A percentile compares a stretch with the other conserved stretches of the same genome.
Conservation (phyloP, 305 asterid genomes). For the Fraxinus ornus region DNA sequence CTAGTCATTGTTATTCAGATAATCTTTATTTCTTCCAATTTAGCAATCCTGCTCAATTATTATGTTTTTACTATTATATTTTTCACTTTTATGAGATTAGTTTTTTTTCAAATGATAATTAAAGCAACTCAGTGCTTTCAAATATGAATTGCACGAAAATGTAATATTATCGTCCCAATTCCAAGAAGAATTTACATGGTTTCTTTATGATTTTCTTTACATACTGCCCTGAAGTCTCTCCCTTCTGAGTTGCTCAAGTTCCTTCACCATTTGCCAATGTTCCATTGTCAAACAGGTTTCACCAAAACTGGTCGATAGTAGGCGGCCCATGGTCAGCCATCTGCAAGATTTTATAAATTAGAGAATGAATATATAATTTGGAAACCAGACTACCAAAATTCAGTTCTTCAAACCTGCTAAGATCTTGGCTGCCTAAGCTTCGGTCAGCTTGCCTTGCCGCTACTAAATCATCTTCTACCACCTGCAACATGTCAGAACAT, state of each 20-base stretch:
- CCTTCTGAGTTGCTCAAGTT: constrained; percentile 64
- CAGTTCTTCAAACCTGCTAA: constrained; percentile 58
- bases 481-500: constrained; percentile 35
- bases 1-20: background rate
- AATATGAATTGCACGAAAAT: background rate
- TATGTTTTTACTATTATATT: background rate
- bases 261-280: constrained; percentile 91
- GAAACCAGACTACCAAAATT: background rate
- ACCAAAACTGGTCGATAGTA: constrained; percentile 72
- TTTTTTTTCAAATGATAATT: background rate
- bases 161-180: background rate
- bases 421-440: constrained; percentile 75
- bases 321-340: constrained; percentile 83
- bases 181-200: constrained; percentile 21
- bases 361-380: background rate
- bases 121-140: background rate
- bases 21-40: background rate
- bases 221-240: constrained; percentile 48
- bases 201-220: constrained; percentile 10
- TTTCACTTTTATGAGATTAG: background rate
- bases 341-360: constrained; percentile 37
- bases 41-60: background rate
- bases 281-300: constrained; percentile 62
- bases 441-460: constrained; percentile 86
- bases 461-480: constrained; percentile 79